phyloP scores from a whole-genome alignment of 768 basidiomycete genomes.

The Pholiota molesta region DNA sequence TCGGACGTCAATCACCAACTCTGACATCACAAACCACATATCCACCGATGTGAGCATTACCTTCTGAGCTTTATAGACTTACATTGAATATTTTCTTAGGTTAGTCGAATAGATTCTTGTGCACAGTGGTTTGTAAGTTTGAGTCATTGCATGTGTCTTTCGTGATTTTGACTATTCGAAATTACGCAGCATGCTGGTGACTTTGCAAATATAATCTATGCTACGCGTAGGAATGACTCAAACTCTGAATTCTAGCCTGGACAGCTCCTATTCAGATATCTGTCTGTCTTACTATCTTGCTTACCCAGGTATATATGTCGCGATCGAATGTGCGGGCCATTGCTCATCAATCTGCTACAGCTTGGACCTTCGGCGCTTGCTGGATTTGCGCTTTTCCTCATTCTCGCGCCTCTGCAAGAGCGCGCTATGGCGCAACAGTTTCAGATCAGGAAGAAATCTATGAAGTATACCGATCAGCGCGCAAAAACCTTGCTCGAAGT shows the following conservation, averaged over 20 bases:
- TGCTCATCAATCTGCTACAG: conserved; percentile 30
- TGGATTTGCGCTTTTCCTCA: conserved; percentile 67
- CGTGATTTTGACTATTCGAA: not conserved
- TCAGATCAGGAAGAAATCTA: conserved; percentile 51
- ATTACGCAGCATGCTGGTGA: conserved; percentile 20
- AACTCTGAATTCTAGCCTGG: conserved; percentile 42
- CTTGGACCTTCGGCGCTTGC: conserved; percentile 72
- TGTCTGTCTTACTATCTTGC: conserved; percentile 61
- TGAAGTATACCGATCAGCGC: conserved; percentile 65
- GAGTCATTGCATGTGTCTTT: not conserved
- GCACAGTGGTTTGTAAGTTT: conserved; percentile 74
- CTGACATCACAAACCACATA: conserved; percentile 61
- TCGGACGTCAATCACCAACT: conserved; percentile 62
- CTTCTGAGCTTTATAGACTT: not conserved
- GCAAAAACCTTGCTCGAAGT: conserved; percentile 70
- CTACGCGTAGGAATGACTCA: not conserved
- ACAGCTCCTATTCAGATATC: conserved; percentile 69
- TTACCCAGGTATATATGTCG: conserved; percentile 46
- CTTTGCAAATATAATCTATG: not conserved
- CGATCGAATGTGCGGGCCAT: not conserved
- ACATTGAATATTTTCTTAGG: conserved; percentile 28
- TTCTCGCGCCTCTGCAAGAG: conserved; percentile 66
- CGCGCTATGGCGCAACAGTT: conserved; percentile 64
- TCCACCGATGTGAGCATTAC: conserved; percentile 61
- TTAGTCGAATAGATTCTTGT: conserved; percentile 59